Percentiles rank a stretch among this genome's conserved stretches.
Conservation (phyloP, 2,329 filamentous ascomycete genomes). For the Aschersonia sp. region DNA sequence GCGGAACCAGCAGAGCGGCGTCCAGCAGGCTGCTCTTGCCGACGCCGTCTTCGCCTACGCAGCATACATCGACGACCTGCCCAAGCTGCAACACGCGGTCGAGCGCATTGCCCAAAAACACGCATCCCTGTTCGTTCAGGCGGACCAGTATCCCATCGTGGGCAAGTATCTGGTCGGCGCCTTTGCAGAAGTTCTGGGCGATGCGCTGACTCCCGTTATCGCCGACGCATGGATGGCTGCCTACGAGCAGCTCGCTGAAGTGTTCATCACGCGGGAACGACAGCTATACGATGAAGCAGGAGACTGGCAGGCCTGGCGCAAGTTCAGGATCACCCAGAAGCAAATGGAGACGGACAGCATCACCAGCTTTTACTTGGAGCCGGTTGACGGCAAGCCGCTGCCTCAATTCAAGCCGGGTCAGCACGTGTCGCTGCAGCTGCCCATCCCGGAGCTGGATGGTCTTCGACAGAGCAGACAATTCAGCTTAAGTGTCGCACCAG, state of each 20-base stretch:
- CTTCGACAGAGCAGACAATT: constrained; percentile 62
- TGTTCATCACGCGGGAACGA: constrained; percentile 54
- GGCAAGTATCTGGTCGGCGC: constrained; percentile 53
- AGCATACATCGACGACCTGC: constrained; percentile 55
- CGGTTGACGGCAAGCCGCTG: constrained; percentile 38
- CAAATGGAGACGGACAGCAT: constrained; percentile 45
- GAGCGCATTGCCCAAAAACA: constrained; percentile 69
- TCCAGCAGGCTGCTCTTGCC: constrained; percentile 57
- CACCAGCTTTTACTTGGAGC: constrained; percentile 56
- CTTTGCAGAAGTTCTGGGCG: constrained; percentile 53
- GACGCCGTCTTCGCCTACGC: constrained; percentile 59
- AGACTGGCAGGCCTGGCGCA: constrained; percentile 32
- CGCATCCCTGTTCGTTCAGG: constrained; percentile 51
- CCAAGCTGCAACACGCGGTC: constrained; percentile 36
- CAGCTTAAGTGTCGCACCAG: constrained; percentile 48
- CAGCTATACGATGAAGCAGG: constrained; percentile 40
- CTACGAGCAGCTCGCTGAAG: constrained; percentile 54
- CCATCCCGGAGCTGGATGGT: constrained; percentile 42
- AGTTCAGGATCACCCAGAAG: constrained; percentile 44
- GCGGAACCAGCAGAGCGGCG: constrained; percentile 51
- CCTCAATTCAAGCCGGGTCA: constrained; percentile 55
- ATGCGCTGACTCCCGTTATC: constrained; percentile 50
- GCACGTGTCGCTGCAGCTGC: constrained; percentile 53
- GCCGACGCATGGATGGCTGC: constrained; percentile 58
- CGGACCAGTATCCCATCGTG: constrained; percentile 59